A percentile compares a stretch with the other conserved stretches of the same genome.
phyloP scores from a whole-genome alignment of 129 eudicot genomes.

The Erigeron canadensis region DNA sequence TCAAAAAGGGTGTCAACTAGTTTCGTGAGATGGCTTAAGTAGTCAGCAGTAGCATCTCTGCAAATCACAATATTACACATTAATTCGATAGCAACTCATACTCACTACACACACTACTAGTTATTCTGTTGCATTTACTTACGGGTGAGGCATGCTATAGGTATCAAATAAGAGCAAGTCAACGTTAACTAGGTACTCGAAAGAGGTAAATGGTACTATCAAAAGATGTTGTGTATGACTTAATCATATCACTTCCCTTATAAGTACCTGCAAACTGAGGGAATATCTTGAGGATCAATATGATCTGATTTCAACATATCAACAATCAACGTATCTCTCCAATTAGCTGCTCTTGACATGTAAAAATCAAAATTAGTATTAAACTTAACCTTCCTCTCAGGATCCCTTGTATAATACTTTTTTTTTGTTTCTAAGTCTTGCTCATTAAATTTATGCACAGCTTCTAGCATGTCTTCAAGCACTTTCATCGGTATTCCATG shows the following conservation, averaged over 20 bases:
- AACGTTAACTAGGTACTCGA: no score
- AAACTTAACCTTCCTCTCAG: slow-evolving; percentile 26
- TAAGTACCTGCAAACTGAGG: slow-evolving; percentile 35
- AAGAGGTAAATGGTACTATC: no score
- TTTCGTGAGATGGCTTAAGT: slow-evolving; percentile 32
- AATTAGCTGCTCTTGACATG: slow-evolving; percentile 32
- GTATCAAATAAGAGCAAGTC: no score
- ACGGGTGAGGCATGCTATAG: no score
- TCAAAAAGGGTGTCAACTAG: slow-evolving; percentile 35
- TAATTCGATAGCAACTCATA: not conserved
- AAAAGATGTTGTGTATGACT: no score
- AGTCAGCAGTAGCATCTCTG: slow-evolving; percentile 42
- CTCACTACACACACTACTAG: no score
- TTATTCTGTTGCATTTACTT: no score
- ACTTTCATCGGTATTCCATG: slow-evolving; percentile 32
- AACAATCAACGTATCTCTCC: slow-evolving; percentile 34
- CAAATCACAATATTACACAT: slow-evolving; percentile 1
- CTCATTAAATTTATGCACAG: slow-evolving; percentile 31
- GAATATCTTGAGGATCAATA: slow-evolving; percentile 29
- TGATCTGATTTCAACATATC: not conserved
- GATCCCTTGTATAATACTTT: slow-evolving; percentile 35
- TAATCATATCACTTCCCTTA: no score
- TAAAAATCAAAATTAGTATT: slow-evolving; percentile 36
- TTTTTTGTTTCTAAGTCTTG: slow-evolving; percentile 23
- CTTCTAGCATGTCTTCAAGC: slow-evolving; percentile 29